Conservation (phyloP, 148 eudicot genomes). For the Chenopodium berlandieri region DNA sequence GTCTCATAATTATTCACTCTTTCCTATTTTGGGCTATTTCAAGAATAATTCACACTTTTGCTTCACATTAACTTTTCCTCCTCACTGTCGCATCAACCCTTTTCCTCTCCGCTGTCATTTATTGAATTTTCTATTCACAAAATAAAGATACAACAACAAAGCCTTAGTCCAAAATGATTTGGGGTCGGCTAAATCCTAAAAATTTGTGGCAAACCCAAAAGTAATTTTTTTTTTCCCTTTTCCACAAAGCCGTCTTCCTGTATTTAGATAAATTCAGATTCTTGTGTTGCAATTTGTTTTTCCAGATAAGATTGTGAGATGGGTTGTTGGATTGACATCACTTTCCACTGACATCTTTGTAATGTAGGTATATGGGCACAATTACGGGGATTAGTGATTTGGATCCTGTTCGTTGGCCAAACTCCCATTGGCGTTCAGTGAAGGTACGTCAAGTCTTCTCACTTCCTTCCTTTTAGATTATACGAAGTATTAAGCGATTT, state of each 20-base stretch:
- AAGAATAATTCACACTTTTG: too few relatives aligned
- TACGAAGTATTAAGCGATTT: not conserved
- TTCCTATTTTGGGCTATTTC: too few relatives aligned
- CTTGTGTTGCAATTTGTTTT: not conserved
- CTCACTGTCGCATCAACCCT: too few relatives aligned
- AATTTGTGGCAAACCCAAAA: too few relatives aligned
- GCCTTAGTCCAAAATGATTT: too few relatives aligned
- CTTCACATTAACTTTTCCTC: too few relatives aligned
- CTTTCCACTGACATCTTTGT: not conserved
- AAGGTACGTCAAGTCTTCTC: slow-evolving; percentile 47
- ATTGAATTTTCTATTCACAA: too few relatives aligned
- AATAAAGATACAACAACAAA: too few relatives aligned
- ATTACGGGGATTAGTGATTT: slow-evolving; percentile 71
- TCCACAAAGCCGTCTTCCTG: not conserved
- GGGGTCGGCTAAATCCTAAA: too few relatives aligned
- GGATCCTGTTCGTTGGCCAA: slow-evolving; percentile 74
- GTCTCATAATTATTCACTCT: too few relatives aligned
- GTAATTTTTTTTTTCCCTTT: too few relatives aligned
- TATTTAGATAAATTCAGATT: not conserved
- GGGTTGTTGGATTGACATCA: not conserved
- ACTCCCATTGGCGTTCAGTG: slow-evolving; percentile 90
- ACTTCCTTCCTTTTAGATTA: not conserved
- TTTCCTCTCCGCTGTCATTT: too few relatives aligned
- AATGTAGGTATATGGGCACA: slow-evolving; percentile 82
- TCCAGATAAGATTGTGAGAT: not conserved